Evolutionary conservation across 257 asterid genomes (phyloP).

Genomic region (Schizonepeta tenuifolia): DNA sequence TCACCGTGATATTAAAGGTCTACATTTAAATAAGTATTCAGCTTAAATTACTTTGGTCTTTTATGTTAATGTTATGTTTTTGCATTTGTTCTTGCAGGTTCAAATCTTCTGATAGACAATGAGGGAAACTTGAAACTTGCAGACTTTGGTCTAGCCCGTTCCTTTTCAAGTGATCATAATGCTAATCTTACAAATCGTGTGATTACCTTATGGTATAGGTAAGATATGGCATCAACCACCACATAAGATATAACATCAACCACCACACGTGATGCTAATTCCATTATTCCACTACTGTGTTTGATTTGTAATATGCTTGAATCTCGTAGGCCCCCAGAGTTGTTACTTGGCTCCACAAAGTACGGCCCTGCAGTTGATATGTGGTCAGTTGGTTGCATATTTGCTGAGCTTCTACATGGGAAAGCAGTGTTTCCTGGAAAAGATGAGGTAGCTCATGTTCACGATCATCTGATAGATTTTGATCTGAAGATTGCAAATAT

Average conservation of each 20-base stretch:
- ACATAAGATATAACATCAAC: constrained; percentile 28
- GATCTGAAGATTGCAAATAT: background rate
- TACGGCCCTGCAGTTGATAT: constrained; percentile 94
- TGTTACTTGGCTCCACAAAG: constrained; percentile 86
- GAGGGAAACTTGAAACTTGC: constrained; percentile 91
- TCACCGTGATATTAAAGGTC: constrained; percentile 94
- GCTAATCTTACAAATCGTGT: constrained; percentile 93
- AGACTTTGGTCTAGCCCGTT: constrained; percentile 86
- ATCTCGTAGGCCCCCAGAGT: constrained; percentile 79
- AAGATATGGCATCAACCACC: constrained; percentile 32
- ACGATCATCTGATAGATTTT: constrained; percentile 32
- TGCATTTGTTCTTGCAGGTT: constrained; percentile 53
- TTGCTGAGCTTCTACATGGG: constrained; percentile 87
- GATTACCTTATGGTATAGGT: constrained; percentile 90
- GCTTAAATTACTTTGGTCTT: constrained; percentile 23
- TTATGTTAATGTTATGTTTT: constrained; percentile 23
- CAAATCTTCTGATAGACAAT: constrained; percentile 83
- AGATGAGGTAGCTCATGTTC: constrained; percentile 72
- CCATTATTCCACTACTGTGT: background rate
- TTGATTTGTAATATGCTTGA: constrained; percentile 21
- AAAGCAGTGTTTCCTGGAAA: constrained; percentile 92
- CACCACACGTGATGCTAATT: background rate
- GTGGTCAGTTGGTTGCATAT: constrained; percentile 98
- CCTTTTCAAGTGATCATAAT: constrained; percentile 76
- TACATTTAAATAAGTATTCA: constrained; percentile 29